A percentile compares a stretch with the other conserved stretches of the same genome.
These are phyloP conservation scores for Cucurbitaria berberidis DNA, from an alignment of 2,329 filamentous ascomycete species.

Conservation along the genomic window DNA sequence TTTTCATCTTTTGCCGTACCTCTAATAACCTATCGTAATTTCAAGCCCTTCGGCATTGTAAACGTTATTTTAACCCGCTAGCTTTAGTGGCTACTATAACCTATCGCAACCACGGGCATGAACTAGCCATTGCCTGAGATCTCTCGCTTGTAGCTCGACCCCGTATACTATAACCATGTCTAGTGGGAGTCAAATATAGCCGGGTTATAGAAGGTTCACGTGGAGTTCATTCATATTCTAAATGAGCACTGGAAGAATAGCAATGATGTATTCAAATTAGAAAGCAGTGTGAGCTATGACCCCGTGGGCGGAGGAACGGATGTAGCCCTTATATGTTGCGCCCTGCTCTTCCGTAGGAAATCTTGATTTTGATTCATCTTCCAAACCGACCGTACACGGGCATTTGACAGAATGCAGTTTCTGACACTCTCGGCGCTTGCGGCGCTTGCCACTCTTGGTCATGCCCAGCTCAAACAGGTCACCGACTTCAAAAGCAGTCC, in stretches of 20 bases:
- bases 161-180: neutral
- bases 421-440: conserved; percentile 2
- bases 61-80: neutral
- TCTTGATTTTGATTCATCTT: neutral
- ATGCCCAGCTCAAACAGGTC: conserved; percentile 41
- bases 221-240: neutral
- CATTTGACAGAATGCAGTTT: conserved; percentile 3
- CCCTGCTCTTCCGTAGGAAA: neutral
- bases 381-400: neutral
- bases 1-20: neutral
- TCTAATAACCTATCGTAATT: neutral
- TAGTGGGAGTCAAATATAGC: neutral
- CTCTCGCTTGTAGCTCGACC: neutral
- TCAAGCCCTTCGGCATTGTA: neutral
- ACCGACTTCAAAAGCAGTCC: conserved; percentile 53
- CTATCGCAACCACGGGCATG: neutral
- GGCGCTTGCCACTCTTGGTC: conserved; percentile 8
- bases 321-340: neutral
- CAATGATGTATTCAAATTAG: neutral
- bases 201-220: neutral
- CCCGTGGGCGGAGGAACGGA: neutral
- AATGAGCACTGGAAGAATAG: neutral
- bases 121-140: neutral
- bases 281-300: neutral
- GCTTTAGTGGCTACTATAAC: neutral